Evolutionary conservation across 2,329 filamentous ascomycete species (phyloP).

Genomic region (Cercospora sp.): DNA sequence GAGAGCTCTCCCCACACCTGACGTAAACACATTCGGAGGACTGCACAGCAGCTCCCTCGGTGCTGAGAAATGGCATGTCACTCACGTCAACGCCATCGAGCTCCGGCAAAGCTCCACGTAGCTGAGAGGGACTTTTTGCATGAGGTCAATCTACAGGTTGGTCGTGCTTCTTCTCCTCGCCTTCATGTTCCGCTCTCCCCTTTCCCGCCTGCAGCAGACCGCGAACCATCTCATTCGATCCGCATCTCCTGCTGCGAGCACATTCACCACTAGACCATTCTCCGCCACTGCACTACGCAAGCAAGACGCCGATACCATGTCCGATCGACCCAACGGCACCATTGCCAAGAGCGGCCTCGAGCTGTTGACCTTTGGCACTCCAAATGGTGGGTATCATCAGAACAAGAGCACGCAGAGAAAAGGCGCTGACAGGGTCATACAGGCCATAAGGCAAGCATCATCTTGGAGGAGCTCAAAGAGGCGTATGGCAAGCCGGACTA

Average conservation of each 20-base stretch:
- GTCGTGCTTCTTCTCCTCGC: constrained; percentile 25
- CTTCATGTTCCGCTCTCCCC: constrained; percentile 33
- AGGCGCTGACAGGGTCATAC: neutral
- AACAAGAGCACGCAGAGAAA: neutral
- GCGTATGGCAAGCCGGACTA: constrained; percentile 61
- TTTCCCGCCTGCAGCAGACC: constrained; percentile 33
- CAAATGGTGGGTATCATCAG: constrained; percentile 39
- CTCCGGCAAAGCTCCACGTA: neutral
- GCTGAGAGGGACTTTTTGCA: constrained; percentile 6
- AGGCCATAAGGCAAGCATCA: constrained; percentile 56
- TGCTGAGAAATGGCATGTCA: neutral
- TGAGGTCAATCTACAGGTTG: constrained; percentile 22
- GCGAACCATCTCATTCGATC: constrained; percentile 26
- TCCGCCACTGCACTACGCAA: constrained; percentile 13
- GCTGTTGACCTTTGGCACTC: constrained; percentile 58
- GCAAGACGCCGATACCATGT: constrained; percentile 28
- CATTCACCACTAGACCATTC: constrained; percentile 16
- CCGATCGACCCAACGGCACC: constrained; percentile 54
- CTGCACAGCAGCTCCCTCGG: neutral
- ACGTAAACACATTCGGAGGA: neutral
- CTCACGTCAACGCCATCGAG: neutral
- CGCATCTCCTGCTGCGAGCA: constrained; percentile 18
- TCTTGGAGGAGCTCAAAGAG: constrained; percentile 67
- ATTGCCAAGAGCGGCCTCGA: constrained; percentile 65
- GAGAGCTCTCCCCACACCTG: neutral